Evolutionary conservation across 345 rosid species (phyloP).

Genomic region (Eucalyptus pauciflora): DNA sequence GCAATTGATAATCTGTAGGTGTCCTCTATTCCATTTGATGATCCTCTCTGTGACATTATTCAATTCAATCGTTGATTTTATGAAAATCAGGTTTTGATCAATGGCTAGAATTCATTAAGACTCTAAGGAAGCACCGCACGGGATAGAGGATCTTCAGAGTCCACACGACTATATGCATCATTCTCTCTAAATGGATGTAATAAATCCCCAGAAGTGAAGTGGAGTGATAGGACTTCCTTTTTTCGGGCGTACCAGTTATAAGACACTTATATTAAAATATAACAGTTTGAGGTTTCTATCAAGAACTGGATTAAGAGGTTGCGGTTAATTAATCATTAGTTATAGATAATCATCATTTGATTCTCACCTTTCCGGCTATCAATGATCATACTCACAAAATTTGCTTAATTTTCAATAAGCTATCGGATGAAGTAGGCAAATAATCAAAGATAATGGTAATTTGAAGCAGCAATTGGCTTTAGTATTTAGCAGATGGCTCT

Average conservation of each 20-base stretch:
- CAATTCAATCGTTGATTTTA: neutral
- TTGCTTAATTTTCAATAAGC: neutral
- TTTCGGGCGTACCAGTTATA: neutral
- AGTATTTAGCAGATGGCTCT: neutral
- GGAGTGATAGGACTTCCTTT: neutral
- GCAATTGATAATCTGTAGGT: neutral
- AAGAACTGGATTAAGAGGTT: neutral
- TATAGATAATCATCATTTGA: neutral
- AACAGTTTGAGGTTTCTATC: neutral
- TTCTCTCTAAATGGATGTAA: neutral
- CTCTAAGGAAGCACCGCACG: neutral
- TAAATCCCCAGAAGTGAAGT: neutral
- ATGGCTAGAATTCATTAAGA: neutral
- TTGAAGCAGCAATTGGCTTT: neutral
- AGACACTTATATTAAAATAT: neutral
- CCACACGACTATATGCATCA: neutral
- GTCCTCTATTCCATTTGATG: neutral
- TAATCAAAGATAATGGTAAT: neutral
- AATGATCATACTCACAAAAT: neutral
- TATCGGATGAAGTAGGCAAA: neutral
- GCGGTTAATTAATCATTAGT: neutral
- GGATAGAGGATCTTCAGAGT: neutral
- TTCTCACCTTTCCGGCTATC: neutral
- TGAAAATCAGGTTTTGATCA: neutral
- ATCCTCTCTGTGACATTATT: neutral